phyloP scores from a whole-genome alignment of 2,329 filamentous ascomycete species.

The Botrytis galanthina region DNA sequence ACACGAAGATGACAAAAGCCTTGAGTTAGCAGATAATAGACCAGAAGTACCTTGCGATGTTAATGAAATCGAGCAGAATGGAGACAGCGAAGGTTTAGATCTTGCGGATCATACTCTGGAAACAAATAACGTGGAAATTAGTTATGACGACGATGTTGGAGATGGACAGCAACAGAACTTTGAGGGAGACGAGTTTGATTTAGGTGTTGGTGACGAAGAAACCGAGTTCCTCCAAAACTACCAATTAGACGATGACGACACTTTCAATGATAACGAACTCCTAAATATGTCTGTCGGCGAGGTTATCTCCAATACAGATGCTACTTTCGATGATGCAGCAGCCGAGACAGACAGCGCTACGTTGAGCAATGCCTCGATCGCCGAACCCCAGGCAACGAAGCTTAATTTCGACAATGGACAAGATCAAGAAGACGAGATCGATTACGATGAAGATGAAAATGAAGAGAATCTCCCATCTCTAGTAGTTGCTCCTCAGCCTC shows the following conservation, averaged over 20 bases:
- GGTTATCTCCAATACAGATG: background rate
- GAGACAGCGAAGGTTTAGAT: constrained; percentile 7
- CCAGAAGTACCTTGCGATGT: constrained; percentile 10
- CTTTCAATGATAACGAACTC: background rate
- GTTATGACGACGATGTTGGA: constrained; percentile 4
- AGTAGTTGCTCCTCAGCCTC: constrained; percentile 10
- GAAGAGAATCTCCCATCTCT: constrained; percentile 13
- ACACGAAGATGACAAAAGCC: constrained; percentile 6
- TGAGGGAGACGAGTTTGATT: constrained; percentile 20
- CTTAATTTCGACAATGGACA: constrained; percentile 35
- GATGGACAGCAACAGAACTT: background rate
- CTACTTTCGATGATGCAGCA: constrained; percentile 11
- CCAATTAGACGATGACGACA: background rate
- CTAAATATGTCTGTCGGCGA: constrained; percentile 1
- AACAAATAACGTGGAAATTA: constrained; percentile 11
- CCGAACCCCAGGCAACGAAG: constrained; percentile 29
- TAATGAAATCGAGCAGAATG: constrained; percentile 40
- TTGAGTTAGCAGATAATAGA: background rate
- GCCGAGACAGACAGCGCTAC: constrained; percentile 40
- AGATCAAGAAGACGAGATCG: constrained; percentile 35
- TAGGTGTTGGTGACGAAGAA: constrained; percentile 22
- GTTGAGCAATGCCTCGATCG: constrained; percentile 27
- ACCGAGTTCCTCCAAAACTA: background rate
- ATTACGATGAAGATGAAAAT: constrained; percentile 35
- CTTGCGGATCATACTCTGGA: background rate